Evolutionary conservation across 106 monocot genomes (phyloP).

Genomic region (Allium fistulosum): DNA sequence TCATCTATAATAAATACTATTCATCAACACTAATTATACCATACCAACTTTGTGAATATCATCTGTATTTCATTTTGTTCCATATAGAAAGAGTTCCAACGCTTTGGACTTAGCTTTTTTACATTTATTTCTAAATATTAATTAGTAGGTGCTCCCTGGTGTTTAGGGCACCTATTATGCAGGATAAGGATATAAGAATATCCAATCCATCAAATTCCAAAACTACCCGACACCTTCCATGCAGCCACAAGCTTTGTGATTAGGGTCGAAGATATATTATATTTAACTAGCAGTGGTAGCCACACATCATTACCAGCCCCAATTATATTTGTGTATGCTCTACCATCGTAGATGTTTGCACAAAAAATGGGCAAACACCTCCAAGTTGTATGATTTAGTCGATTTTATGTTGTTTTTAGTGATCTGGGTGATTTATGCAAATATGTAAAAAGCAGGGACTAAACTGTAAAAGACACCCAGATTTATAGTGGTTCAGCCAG

Average conservation of each 20-base stretch:
- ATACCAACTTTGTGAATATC: not conserved
- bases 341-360: too few relatives aligned
- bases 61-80: not conserved
- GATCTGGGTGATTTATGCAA: too few relatives aligned
- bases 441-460: too few relatives aligned
- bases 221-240: conserved; percentile 71
- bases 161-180: conserved; percentile 93
- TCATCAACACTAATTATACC: not conserved
- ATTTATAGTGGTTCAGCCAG: too few relatives aligned
- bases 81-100: conserved; percentile 8
- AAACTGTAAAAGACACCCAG: too few relatives aligned
- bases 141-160: conserved; percentile 89
- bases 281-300: conserved; percentile 38
- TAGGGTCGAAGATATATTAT: conserved; percentile 55
- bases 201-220: conserved; percentile 77
- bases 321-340: conserved; percentile 70
- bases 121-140: conserved; percentile 82
- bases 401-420: too few relatives aligned
- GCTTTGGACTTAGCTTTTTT: conserved; percentile 34
- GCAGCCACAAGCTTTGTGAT: conserved; percentile 77
- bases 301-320: conserved; percentile 35
- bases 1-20: too few relatives aligned
- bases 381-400: too few relatives aligned
- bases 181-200: conserved; percentile 87
- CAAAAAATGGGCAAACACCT: too few relatives aligned